Conservation (phyloP, 139 green algal species). For the Picocystis salinarum region DNA sequence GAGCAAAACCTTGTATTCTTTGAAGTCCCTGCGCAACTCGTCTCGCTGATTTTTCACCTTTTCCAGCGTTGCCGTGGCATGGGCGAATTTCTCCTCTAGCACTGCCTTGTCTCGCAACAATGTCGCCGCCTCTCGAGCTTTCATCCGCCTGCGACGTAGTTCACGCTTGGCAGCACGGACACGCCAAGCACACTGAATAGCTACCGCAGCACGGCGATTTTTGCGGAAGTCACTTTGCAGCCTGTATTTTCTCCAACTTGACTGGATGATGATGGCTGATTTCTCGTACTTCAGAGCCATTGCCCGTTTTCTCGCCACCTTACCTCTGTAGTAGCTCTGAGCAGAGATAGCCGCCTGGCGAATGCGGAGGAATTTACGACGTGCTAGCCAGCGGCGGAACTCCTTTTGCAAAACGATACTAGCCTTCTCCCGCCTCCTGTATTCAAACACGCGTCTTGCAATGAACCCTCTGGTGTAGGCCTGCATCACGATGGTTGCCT, state of each 20-base stretch:
- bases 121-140: slow-evolving; percentile 52
- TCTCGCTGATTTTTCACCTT: slow-evolving; percentile 61
- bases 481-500: slow-evolving; percentile 11
- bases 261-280: slow-evolving; percentile 37
- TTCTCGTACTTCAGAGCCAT: slow-evolving; percentile 11
- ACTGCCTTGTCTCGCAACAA: slow-evolving; percentile 77
- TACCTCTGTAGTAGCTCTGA: slow-evolving; percentile 10
- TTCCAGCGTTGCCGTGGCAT: slow-evolving; percentile 43
- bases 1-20: slow-evolving; percentile 13
- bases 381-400: slow-evolving; percentile 27
- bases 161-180: slow-evolving; percentile 5
- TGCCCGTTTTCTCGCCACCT: slow-evolving; percentile 8
- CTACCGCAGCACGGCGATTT: slow-evolving; percentile 12
- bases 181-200: slow-evolving; percentile 25
- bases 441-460: slow-evolving; percentile 7
- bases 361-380: slow-evolving; percentile 10
- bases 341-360: slow-evolving; percentile 10
- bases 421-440: slow-evolving; percentile 6
- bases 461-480: slow-evolving; percentile 4
- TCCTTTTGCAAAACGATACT: slow-evolving; percentile 19
- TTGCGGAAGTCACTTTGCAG: slow-evolving; percentile 16
- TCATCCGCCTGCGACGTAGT: slow-evolving; percentile 13
- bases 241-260: slow-evolving; percentile 11
- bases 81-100: slow-evolving; percentile 33
- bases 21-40: slow-evolving; percentile 46